Conservation (phyloP, 352 stramenopile genomes). For the Pythium volutum region DNA sequence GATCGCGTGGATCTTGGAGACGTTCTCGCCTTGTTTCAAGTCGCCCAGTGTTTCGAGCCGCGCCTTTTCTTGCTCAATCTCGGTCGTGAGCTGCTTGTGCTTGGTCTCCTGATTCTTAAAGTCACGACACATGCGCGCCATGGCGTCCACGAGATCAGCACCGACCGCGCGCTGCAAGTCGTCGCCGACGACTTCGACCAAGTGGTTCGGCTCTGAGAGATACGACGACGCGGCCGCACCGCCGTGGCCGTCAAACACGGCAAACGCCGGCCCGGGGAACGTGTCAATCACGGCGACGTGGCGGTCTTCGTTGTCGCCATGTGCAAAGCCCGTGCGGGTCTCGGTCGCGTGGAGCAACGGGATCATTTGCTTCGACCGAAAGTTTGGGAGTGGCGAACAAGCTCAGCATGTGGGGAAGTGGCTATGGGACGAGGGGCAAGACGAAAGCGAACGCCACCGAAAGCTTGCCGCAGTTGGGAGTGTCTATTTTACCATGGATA, state of each 20-base stretch:
- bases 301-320: constrained; percentile 52
- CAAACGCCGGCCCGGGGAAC: constrained; percentile 54
- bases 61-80: constrained; percentile 1
- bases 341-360: constrained; percentile 48
- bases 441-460: background rate
- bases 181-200: constrained; percentile 36
- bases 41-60: background rate
- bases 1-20: background rate
- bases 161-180: constrained; percentile 32
- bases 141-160: constrained; percentile 17
- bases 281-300: constrained; percentile 24
- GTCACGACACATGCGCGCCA: constrained; percentile 25
- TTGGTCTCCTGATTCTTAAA: background rate
- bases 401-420: background rate
- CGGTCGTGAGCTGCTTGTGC: background rate
- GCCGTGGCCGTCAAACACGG: constrained; percentile 60
- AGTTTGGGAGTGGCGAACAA: background rate
- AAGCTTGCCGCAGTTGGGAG: background rate
- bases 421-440: background rate
- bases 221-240: constrained; percentile 51
- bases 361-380: constrained; percentile 9
- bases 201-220: constrained; percentile 27
- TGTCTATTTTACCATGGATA: constrained; percentile 66
- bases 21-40: background rate
- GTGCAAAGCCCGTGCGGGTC: constrained; percentile 28